Evolutionary conservation across 169 alveolate genomes (phyloP), one percentile per base, ranked within the genome.

Genomic region (Miamiensis avidus): DNA sequence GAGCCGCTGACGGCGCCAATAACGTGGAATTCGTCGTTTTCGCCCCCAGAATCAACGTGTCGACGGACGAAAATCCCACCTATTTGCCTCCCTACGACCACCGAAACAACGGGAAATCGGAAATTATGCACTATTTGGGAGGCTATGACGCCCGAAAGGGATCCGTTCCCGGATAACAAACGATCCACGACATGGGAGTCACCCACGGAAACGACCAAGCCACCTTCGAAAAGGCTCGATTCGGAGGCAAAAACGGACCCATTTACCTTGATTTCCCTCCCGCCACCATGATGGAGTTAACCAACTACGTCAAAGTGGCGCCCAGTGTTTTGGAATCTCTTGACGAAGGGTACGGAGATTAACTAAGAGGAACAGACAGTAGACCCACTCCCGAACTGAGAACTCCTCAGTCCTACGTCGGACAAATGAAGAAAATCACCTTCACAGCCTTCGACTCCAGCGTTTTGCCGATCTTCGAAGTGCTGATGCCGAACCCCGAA

Each of bases 81-180:
- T 96, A 95, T 84, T 86, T 97, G 34, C 98, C 98, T 64, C 98
- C 98, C 30, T 96, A 94, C 88, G 95, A 89, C 77, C 98, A 96
- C 83, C 85, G 97, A 81, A 96, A 96, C 76, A 91, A 89, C 15
- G 95, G 95, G 98, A 90, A 49, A 49, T 49, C 69, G 26, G 69
- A 49, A 49, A 49, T 49, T 49, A 49, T 49, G 69, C 69, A 49
- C 69, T 49, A 49, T 49, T 49, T 49, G 69, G 69, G 69, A 4
- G 69, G 69, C 69, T 49, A 49, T 49, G 69, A 49, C 69, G 69
- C 69, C 4, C 4, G 69, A 49, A 20, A 11, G 69, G 69, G 69
- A 20, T 11, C 69, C 20, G 20, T 4, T 49, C 26, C 69, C 69
- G 69, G 69, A 11, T 49, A 4, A 20, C 20, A 49, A 20, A 49